Conservation (phyloP, 225 moss, liverwort and hornwort genomes). For the Ulota crispa region DNA sequence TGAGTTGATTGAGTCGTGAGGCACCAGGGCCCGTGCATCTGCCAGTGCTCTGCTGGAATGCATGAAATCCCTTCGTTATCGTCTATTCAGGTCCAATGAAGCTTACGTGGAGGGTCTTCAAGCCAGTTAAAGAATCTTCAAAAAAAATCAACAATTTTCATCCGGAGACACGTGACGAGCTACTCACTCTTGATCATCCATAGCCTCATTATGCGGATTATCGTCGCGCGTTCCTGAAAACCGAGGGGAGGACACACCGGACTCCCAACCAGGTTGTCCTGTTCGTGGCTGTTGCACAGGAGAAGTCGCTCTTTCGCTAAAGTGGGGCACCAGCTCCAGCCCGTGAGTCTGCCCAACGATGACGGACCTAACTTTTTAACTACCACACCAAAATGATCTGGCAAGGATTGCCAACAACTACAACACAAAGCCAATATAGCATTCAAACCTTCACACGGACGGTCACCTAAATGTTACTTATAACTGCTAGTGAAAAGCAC, state of each 20-base stretch:
- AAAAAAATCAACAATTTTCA: conserved; percentile 4
- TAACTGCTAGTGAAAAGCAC: background rate
- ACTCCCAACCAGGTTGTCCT: conserved; percentile 59
- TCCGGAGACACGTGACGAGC: conserved; percentile 1
- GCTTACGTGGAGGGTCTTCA: background rate
- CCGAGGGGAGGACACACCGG: conserved; percentile 63
- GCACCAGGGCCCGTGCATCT: conserved; percentile 36
- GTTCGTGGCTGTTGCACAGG: conserved; percentile 52
- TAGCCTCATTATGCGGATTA: conserved; percentile 46
- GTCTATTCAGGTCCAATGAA: background rate
- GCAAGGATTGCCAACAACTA: background rate
- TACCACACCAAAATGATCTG: conserved; percentile 1
- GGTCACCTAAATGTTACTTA: background rate
- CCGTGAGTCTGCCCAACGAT: conserved; percentile 63
- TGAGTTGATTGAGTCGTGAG: conserved; percentile 48
- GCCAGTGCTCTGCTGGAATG: conserved; percentile 38
- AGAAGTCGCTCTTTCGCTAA: conserved; percentile 58
- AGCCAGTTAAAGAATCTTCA: background rate
- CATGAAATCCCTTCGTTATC: conserved; percentile 4
- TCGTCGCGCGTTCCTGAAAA: conserved; percentile 52
- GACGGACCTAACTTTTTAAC: conserved; percentile 14
- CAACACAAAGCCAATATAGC: background rate
- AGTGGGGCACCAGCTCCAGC: conserved; percentile 82
- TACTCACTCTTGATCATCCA: conserved; percentile 66
- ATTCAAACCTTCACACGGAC: background rate